A percentile compares a stretch with the other conserved stretches of the same genome.
These are phyloP conservation scores for Ophiostoma sp. DNA, from an alignment of 2,329 filamentous ascomycete genomes.

Conservation along the genomic window DNA sequence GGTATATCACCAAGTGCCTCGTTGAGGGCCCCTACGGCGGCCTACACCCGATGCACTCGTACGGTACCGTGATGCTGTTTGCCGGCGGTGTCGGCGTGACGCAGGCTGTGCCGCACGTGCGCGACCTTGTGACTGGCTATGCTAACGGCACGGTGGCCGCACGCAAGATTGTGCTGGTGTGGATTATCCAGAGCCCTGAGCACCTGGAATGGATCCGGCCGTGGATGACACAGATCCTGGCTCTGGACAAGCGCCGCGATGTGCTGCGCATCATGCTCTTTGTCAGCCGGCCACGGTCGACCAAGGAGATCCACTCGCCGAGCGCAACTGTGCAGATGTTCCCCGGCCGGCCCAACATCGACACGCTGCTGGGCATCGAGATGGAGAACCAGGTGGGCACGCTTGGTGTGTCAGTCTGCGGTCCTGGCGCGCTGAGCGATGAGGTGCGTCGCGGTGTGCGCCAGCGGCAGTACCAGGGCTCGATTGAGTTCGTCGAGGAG, in stretches of 20 bases:
- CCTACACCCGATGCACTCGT: constrained; percentile 64
- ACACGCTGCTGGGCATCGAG: constrained; percentile 65
- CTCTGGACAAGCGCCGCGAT: constrained; percentile 68
- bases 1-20: constrained; percentile 57
- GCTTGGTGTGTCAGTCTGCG: constrained; percentile 69
- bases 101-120: constrained; percentile 69
- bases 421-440: constrained; percentile 66
- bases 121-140: constrained; percentile 64
- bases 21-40: constrained; percentile 75
- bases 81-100: constrained; percentile 78
- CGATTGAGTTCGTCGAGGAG: constrained; percentile 74
- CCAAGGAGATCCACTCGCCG: constrained; percentile 75
- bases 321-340: constrained; percentile 78
- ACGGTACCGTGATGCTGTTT: constrained; percentile 73
- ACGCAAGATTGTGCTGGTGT: constrained; percentile 67
- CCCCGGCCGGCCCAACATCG: constrained; percentile 69
- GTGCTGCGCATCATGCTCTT: constrained; percentile 72
- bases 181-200: constrained; percentile 73
- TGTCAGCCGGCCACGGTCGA: constrained; percentile 66
- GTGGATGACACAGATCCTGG: constrained; percentile 76
- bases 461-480: constrained; percentile 56
- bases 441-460: constrained; percentile 66
- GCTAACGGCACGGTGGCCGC: constrained; percentile 64
- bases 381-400: constrained; percentile 69
- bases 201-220: constrained; percentile 78